These are phyloP conservation scores for Microglena sp. DNA, from an alignment of 139 green algal genomes.

Conservation along the genomic window DNA sequence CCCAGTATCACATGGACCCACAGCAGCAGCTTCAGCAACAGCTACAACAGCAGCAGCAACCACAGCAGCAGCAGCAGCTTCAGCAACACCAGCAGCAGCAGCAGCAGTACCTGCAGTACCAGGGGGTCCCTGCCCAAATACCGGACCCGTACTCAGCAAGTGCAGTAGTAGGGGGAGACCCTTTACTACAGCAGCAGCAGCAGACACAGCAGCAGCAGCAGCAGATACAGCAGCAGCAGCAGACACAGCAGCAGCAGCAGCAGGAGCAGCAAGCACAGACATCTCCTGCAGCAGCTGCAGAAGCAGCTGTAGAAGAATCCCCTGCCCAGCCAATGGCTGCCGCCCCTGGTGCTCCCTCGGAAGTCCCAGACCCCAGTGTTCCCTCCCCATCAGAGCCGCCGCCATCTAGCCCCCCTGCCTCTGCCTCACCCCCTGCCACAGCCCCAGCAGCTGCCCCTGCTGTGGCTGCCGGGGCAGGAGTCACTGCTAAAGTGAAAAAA, in stretches of 20 bases:
- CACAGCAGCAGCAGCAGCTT: slow-evolving; percentile 8
- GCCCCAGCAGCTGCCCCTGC: no score
- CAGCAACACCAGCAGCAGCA: slow-evolving; percentile 7
- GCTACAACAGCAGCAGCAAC: slow-evolving; percentile 4
- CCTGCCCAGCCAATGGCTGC: background rate
- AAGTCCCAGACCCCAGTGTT: no score
- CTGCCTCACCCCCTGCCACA: no score
- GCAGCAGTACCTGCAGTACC: slow-evolving; percentile 13
- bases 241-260: slow-evolving; percentile 6
- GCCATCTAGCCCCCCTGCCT: no score
- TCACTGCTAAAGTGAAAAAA: no score
- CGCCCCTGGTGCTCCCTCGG: no score
- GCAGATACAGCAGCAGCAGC: slow-evolving; percentile 5
- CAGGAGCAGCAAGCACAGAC: slow-evolving; percentile 11
- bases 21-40: background rate
- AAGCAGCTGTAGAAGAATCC: slow-evolving; percentile 3
- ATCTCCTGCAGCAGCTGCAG: slow-evolving; percentile 12
- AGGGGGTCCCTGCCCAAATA: background rate
- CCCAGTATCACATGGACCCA: no score
- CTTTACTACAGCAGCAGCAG: slow-evolving; percentile 4
- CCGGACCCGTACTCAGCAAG: background rate
- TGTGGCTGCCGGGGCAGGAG: no score
- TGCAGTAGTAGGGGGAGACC: background rate
- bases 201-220: background rate
- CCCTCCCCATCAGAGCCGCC: no score